Conservation (phyloP, 2,329 filamentous ascomycete species). For the Corynespora cassiicola region DNA sequence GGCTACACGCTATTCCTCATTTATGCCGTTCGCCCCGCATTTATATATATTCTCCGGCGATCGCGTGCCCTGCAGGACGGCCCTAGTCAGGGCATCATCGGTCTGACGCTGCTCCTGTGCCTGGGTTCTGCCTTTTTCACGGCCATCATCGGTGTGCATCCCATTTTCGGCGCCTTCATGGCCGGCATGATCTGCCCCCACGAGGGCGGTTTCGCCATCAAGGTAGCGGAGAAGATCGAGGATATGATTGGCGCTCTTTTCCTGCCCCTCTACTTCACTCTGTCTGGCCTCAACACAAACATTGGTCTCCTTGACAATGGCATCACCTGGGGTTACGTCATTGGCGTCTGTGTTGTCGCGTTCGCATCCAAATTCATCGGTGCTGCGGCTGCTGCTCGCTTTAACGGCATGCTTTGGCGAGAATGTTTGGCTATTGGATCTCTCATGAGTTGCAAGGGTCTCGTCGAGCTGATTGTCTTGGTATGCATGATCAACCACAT, state of each 20-base stretch:
- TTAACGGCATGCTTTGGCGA: slow-evolving; percentile 83
- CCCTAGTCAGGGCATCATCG: slow-evolving; percentile 83
- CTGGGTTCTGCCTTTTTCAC: slow-evolving; percentile 86
- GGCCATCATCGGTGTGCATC: slow-evolving; percentile 87
- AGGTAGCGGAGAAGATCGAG: slow-evolving; percentile 91
- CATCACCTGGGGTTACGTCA: slow-evolving; percentile 86
- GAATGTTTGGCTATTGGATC: slow-evolving; percentile 88
- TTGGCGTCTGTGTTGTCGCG: slow-evolving; percentile 81
- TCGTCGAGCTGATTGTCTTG: slow-evolving; percentile 93
- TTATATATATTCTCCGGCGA: slow-evolving; percentile 75
- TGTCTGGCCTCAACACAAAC: slow-evolving; percentile 88
- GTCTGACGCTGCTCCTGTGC: slow-evolving; percentile 79
- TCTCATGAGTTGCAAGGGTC: slow-evolving; percentile 95
- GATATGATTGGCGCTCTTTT: slow-evolving; percentile 86
- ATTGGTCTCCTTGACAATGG: slow-evolving; percentile 82
- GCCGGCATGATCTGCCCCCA: slow-evolving; percentile 89
- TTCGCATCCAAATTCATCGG: slow-evolving; percentile 87
- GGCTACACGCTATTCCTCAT: slow-evolving; percentile 80
- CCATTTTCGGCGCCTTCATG: slow-evolving; percentile 93
- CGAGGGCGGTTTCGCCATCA: slow-evolving; percentile 88
- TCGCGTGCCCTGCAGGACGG: slow-evolving; percentile 85
- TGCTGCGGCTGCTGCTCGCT: slow-evolving; percentile 77
- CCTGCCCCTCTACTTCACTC: slow-evolving; percentile 89
- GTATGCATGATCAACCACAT: no score
- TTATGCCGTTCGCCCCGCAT: slow-evolving; percentile 73